A percentile compares a stretch with the other conserved stretches of the same genome.
Conservation (phyloP, 2,329 filamentous ascomycete species). For the Elsinoe arachidis region DNA sequence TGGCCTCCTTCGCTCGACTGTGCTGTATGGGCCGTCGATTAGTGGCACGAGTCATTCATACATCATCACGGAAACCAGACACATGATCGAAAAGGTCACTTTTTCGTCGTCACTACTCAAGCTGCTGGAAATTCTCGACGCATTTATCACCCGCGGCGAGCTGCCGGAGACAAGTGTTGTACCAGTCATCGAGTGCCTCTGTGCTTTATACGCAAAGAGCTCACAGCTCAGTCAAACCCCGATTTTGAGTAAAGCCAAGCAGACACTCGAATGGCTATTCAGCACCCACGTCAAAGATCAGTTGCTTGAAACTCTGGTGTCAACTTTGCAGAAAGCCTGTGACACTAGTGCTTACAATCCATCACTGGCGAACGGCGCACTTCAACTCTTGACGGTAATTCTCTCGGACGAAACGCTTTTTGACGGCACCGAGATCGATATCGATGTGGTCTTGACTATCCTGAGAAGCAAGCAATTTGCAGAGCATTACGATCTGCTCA, state of each 20-base stretch:
- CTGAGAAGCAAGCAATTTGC: neutral
- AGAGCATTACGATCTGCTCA: neutral
- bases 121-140: conserved; percentile 6
- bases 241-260: conserved; percentile 13
- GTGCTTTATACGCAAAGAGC: neutral
- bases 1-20: conserved; percentile 2
- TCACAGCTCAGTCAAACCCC: neutral
- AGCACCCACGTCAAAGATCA: conserved; percentile 16
- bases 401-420: conserved; percentile 1
- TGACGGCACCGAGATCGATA: conserved; percentile 6
- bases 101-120: neutral
- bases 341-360: neutral
- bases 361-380: neutral
- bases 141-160: conserved; percentile 12
- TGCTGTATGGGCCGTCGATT: conserved; percentile 10
- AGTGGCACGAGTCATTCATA: conserved; percentile 3
- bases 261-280: conserved; percentile 15
- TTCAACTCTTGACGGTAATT: conserved; percentile 11
- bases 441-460: conserved; percentile 1
- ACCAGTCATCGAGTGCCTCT: conserved; percentile 4
- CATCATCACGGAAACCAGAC: conserved; percentile 3
- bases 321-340: neutral
- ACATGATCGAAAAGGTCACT: conserved; percentile 6
- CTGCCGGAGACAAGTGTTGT: conserved; percentile 4
- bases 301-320: conserved; percentile 12